Evolutionary conservation across 2,329 filamentous ascomycete genomes (phyloP), one percentile per base, ranked within the genome.

Genomic region (Pleochaeta shiraiana): DNA sequence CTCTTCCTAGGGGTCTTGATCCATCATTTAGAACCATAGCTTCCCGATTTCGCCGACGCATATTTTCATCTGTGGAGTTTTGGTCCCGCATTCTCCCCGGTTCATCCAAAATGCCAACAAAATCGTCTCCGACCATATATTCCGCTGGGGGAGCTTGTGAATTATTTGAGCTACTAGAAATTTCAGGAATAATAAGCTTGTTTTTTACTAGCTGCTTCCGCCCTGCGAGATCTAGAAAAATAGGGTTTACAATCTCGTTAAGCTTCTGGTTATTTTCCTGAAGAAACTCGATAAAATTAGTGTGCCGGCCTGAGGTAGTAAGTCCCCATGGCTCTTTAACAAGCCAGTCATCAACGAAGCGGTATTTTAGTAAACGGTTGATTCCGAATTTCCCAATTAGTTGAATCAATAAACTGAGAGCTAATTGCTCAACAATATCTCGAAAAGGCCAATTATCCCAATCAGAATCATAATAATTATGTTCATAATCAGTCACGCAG

Each of bases 21-120:
- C 88, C 88, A 70, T 95, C 90, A 70, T 90, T 92, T 65, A 95
- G 77, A 24, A 96, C 90, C 82, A 96, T 91, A 4, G 90, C 90
- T 76, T 95, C 90, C 68, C 90, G 81, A 71, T 92, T 81, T 62
- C 88, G 81, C 68, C 90, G 81, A 66, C 90, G 79, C 66, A 91
- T 77, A 64, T 86, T 81, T 70, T 88, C 84, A 73, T 92, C 88
- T 71, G 84, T 84, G 6, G 75, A 77, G 66, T 78, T 83, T 72
- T 83, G 80, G 65, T 82, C 80, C 66, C 78, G 71, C 64, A 76
- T 70, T 60, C 74, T 74, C 57, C 75, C 45, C 59, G 67, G 66
- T 73, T 76, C 67, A 71, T 75, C 43, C 50, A 70, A 68, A 63
- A 68, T 67, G 4, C 65, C 66, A 9, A 70, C 69, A 37, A 69